Evolutionary conservation across 345 rosid species (phyloP), one percentile per base, ranked within the genome.

Genomic region (Bruguiera sexangula): DNA sequence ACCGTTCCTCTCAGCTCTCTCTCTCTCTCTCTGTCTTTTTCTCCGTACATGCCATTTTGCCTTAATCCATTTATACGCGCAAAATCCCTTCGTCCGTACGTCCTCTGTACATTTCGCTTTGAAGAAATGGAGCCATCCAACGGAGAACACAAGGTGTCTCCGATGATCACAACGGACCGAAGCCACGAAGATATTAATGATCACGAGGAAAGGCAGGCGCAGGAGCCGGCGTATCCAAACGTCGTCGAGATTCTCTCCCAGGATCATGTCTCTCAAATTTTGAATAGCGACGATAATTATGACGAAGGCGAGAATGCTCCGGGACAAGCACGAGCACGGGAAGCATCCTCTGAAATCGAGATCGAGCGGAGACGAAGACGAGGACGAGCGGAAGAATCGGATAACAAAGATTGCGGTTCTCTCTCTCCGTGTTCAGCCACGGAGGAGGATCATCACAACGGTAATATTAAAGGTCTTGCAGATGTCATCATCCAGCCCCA

Each of bases 401-500:
- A 26, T 20, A 4, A 36, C 43, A 55, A 37, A 22, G 31, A 50
- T 11, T 56, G 54, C 46, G 46, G 6, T 5, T 24, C 55, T 10
- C 57, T 5, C 60, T 60, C 19, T n/a, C 4, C 24, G 54, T 61
- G 68, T 73, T 54, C 34, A 62, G 66, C 21, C 43, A 57, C 62
- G 63, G 61, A 55, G 52, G 43, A 20, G 6, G 64, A 62, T 26
- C 66, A 29, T 20, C 53, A 43, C 13, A 43, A 37, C 13, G 43
- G 2, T 9, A 37, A 37, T 37, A 2, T 43, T 43, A 43, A 43
- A 43, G 50, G 50, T 6, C 18, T 13, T 15, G 19, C 5, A 13
- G 50, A 13, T 43, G 50, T 3, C 16, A 43, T 43, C 18, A 69
- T 81, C 73, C 80, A 81, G 61, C 88, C 96, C 36, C 95, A 85